Base-by-base conservation (phyloP, 2,329 filamentous ascomycete species). In the Colletotrichum melonis region DNA sequence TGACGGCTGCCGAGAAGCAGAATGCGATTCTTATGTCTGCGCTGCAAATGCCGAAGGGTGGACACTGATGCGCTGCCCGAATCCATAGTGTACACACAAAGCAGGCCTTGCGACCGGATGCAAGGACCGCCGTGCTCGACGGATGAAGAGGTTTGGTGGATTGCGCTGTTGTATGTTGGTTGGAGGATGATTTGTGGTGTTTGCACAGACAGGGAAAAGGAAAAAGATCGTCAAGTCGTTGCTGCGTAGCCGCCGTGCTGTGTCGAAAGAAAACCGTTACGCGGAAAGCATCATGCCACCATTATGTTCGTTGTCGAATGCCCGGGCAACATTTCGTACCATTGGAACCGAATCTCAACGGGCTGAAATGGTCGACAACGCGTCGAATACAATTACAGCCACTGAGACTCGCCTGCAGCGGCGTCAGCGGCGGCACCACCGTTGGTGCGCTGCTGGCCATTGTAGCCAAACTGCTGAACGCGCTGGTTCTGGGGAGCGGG, bases 191-290 rank as follows among this genome's bases (percentile, higher is more conserved):
- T 62, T 64, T 67, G 42, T 69, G 62, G 60, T 73, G 62, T 58
- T 72, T 75, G 74, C 80, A 82, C 77, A 79, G 75, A 78, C 78
- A 78, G 76, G 69, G 60, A 75, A 49, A 78, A 81, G 81, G 76
- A 79, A 81, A 80, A 83, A 78, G 26, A 69, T 85, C 82, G 79
- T 85, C 79, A 84, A 80, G 76, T 85, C 82, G 79, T 85, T 79
- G 78, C 78, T 78, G 79, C 79, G 75, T 83, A 81, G 79, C 82
- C 74, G 81, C 77, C 77, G 77, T 79, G 78, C 78, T 79, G 79
- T 77, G 79, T 79, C 75, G 78, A 76, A 78, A 75, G 66, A 62
- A 72, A 69, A 70, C 70, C 67, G 75, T 74, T 75, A 49, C 42
- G 71, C 66, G 58, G 72, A 74, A 75, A 74, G 70, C 67, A 73